phyloP scores from a whole-genome alignment of 257 asterid genomes.

The Buddleja alternifolia region DNA sequence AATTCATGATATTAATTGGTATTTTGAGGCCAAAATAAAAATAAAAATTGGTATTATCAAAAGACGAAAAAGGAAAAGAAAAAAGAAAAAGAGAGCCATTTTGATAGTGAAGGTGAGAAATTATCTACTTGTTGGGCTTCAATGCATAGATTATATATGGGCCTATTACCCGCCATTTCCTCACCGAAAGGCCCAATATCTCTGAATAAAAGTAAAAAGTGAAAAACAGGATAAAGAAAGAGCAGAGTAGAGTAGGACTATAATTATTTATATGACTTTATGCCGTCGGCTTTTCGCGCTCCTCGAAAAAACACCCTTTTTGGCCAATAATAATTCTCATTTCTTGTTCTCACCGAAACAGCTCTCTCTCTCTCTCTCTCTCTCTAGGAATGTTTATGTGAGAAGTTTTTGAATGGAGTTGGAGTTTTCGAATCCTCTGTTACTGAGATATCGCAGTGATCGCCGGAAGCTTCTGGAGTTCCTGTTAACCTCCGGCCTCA shows the following conservation, averaged over 20 bases:
- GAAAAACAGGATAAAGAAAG: conserved; percentile 5
- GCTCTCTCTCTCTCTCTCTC: not conserved
- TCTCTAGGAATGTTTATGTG: not conserved
- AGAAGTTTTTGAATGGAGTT: conserved; percentile 50
- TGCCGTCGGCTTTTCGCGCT: conserved; percentile 54
- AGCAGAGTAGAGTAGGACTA: not conserved
- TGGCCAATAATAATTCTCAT: not conserved
- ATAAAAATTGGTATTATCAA: too few relatives aligned
- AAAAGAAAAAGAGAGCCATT: too few relatives aligned
- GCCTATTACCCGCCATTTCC: too few relatives aligned
- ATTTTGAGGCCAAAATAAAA: too few relatives aligned
- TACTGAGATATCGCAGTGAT: conserved; percentile 75
- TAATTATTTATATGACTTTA: conserved; percentile 13
- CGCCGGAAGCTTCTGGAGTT: conserved; percentile 93
- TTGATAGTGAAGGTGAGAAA: too few relatives aligned
- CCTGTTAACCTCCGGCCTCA: conserved; percentile 60
- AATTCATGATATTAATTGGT: too few relatives aligned
- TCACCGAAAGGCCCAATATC: too few relatives aligned
- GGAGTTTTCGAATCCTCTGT: conserved; percentile 55
- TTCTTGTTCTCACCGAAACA: conserved; percentile 36
- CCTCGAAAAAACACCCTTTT: conserved; percentile 33
- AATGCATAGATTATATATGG: too few relatives aligned
- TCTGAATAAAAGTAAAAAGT: not conserved
- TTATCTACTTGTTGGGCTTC: too few relatives aligned
- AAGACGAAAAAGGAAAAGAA: too few relatives aligned